Evolutionary conservation across 371 early-diverging fungal genomes (phyloP), one percentile per base, ranked within the genome.

Genomic region (Nematocida major): DNA sequence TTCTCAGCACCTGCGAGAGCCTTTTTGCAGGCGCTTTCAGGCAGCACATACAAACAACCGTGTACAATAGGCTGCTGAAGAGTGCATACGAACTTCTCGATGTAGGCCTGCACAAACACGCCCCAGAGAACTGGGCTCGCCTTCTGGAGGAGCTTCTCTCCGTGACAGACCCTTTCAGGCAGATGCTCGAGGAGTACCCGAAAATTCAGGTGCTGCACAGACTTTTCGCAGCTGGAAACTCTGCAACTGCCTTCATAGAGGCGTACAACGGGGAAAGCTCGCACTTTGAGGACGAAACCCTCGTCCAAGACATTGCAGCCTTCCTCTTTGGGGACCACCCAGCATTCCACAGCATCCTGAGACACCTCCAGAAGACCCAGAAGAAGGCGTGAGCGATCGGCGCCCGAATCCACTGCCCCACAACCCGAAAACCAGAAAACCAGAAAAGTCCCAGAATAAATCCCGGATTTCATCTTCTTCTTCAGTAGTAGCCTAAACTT

Each of bases 301-400:
- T 67, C 7, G 36, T 54, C 28, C 68, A 54, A 11, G 57, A 57
- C 22, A 26, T 67, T 11, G 49, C 54, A 5, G 40, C 39, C n/a
- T 50, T 34, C 32, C 9, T 54, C 34, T 67, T 67, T 39, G 15
- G n/a, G 18, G 54, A 67, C 2, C n/a, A 7, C 9, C 20, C 15
- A 3, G 51, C 26, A 24, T 18, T 38, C 9, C 13, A 34, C 22
- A 54, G 9, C 7, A 15, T 67, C 18, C 28, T 54, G 20, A 42
- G 30, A 24, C 22, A 67, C 18, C 26, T 67, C 3, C 39, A 67
- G 42, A 67, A 67, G 42, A 15, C 39, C 18, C 54, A 67, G n/a
- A 67, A 67, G 30, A 51, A 43, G 30, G 68, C 51, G 24, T 67
- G 42, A 28, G 11, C 18, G n/a, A n/a, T n/a, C n/a, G n/a, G n/a